A percentile compares a stretch with the other conserved stretches of the same genome.
phyloP scores from a whole-genome alignment of 805 yeast genomes.

The Ogataea pignaliae region DNA sequence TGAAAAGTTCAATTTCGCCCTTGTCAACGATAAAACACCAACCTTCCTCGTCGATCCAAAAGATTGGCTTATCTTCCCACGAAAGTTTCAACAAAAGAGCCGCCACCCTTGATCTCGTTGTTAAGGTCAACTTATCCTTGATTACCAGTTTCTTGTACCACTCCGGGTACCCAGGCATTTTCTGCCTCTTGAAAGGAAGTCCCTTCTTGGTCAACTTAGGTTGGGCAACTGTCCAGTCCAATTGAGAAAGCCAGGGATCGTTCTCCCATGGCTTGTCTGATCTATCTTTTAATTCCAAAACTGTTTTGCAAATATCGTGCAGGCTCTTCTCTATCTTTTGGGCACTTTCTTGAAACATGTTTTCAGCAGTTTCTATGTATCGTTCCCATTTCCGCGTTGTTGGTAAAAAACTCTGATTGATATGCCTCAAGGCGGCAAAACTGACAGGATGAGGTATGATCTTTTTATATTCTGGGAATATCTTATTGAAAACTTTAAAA shows the following conservation, averaged over 20 bases:
- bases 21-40: slow-evolving; percentile 79
- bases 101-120: slow-evolving; percentile 69
- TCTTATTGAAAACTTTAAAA: slow-evolving; percentile 57
- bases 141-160: slow-evolving; percentile 74
- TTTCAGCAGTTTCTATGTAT: slow-evolving; percentile 68
- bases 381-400: slow-evolving; percentile 68
- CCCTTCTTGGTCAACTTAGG: slow-evolving; percentile 64
- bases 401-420: slow-evolving; percentile 75
- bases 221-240: slow-evolving; percentile 78
- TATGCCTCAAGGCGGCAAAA: slow-evolving; percentile 74
- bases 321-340: slow-evolving; percentile 55
- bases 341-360: slow-evolving; percentile 55
- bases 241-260: slow-evolving; percentile 89
- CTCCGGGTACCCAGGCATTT: slow-evolving; percentile 84
- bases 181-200: slow-evolving; percentile 64
- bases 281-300: slow-evolving; percentile 42
- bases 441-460: slow-evolving; percentile 93
- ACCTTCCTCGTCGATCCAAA: slow-evolving; percentile 76
- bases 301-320: slow-evolving; percentile 52
- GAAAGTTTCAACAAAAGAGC: slow-evolving; percentile 71
- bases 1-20: slow-evolving; percentile 32
- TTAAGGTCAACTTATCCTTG: slow-evolving; percentile 43
- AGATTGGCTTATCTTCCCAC: slow-evolving; percentile 82
- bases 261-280: slow-evolving; percentile 37
- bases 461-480: slow-evolving; percentile 62